phyloP scores from a whole-genome alignment of 2,329 filamentous ascomycete genomes.

The Xylariaceae sp. region DNA sequence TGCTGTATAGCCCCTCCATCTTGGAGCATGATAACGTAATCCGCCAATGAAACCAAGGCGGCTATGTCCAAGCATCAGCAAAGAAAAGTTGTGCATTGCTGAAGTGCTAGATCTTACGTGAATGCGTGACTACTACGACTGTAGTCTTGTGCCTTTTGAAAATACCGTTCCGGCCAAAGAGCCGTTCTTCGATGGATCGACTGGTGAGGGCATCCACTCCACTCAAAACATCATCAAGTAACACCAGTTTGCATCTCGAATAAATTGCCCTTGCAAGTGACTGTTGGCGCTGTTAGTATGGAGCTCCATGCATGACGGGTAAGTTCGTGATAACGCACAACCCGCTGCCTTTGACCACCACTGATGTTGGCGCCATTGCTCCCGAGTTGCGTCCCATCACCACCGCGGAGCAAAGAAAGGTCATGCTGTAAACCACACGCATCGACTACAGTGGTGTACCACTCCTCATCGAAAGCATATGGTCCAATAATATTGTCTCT shows the following conservation, averaged over 20 bases:
- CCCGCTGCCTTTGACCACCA: conserved; percentile 11
- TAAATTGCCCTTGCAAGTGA: conserved; percentile 17
- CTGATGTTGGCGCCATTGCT: conserved; percentile 20
- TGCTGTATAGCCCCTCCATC: neutral
- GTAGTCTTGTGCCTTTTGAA: conserved; percentile 6
- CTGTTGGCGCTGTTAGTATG: conserved; percentile 9
- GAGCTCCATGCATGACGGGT: neutral
- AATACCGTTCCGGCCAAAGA: conserved; percentile 8
- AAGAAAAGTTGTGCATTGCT: neutral
- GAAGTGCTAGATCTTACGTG: conserved; percentile 8
- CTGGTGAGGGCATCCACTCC: conserved; percentile 14
- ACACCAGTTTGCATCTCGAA: conserved; percentile 9
- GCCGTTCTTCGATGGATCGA: conserved; percentile 6
- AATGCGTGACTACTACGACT: conserved; percentile 16
- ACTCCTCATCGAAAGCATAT: conserved; percentile 7
- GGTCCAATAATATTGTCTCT: conserved; percentile 14
- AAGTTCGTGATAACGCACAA: conserved; percentile 5
- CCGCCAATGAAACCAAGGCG: neutral
- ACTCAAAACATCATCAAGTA: conserved; percentile 20
- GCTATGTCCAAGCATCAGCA: neutral
- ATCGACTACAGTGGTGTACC: conserved; percentile 12
- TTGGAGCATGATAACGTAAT: neutral
- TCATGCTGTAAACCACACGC: conserved; percentile 14
- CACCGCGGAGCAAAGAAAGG: conserved; percentile 7
- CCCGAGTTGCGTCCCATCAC: conserved; percentile 18